Evolutionary conservation across 352 stramenopile genomes (phyloP).

Genomic region (Phytophthora pinifolia): DNA sequence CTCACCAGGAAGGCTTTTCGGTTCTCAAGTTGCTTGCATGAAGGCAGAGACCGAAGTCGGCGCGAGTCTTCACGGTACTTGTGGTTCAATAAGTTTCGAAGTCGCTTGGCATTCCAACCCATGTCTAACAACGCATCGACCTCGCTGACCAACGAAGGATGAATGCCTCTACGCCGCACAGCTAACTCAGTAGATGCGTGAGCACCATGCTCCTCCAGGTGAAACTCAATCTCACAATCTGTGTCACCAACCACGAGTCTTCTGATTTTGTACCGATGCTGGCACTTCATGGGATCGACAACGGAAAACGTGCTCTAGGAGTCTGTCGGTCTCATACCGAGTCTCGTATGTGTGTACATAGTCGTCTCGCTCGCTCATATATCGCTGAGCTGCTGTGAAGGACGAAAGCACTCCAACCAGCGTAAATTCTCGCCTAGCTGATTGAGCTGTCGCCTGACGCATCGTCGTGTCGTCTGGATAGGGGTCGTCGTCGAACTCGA

Average conservation of each 20-base stretch:
- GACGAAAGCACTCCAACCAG: too few species aligned
- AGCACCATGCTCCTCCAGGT: neutral
- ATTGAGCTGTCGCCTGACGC: neutral
- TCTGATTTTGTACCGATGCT: slow-evolving; percentile 2
- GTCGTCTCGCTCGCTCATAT: neutral
- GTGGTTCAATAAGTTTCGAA: neutral
- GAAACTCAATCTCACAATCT: neutral
- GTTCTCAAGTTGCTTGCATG: neutral
- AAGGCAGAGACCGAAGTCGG: neutral
- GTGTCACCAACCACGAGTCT: neutral
- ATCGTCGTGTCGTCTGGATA: neutral
- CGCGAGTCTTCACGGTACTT: neutral
- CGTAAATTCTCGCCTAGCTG: neutral
- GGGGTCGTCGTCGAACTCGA: neutral
- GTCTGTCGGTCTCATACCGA: neutral
- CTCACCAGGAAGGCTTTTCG: neutral
- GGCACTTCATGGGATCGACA: neutral
- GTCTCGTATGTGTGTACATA: neutral
- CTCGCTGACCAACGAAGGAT: neutral
- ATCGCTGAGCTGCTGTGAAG: neutral
- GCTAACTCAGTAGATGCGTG: neutral
- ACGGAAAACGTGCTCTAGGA: neutral
- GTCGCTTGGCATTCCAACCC: neutral
- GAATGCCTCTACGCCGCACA: neutral
- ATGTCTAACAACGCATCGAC: slow-evolving; percentile 1